Evolutionary conservation across 2,329 filamentous ascomycete genomes (phyloP).

Genomic region (Akanthomyces dipterigenus): DNA sequence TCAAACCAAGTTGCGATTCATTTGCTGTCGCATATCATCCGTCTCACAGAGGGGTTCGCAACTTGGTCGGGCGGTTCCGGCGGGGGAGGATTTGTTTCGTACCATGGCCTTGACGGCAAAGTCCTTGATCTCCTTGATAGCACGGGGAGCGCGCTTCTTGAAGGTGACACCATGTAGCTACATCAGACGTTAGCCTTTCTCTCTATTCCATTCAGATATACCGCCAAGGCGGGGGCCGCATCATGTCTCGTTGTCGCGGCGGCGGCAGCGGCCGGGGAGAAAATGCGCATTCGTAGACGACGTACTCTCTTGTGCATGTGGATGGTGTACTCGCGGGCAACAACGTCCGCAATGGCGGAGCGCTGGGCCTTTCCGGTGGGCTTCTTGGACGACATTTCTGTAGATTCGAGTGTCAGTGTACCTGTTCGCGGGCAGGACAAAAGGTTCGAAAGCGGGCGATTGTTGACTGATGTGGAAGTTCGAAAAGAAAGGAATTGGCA

Average conservation of each 20-base stretch:
- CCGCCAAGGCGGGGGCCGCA: not conserved
- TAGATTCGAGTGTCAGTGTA: slow-evolving; percentile 11
- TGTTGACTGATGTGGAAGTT: not conserved
- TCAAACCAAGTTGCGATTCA: not conserved
- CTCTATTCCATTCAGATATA: not conserved
- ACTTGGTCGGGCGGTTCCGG: not conserved
- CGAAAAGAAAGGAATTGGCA: not conserved
- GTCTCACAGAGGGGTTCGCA: not conserved
- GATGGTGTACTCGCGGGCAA: slow-evolving; percentile 99
- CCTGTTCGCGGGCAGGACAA: not conserved
- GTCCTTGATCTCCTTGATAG: slow-evolving; percentile 98
- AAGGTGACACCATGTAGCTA: slow-evolving; percentile 95
- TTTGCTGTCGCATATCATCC: not conserved
- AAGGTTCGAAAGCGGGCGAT: not conserved
- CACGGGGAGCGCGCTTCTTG: slow-evolving; percentile 98
- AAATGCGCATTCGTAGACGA: slow-evolving; percentile 14
- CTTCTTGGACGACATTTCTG: slow-evolving; percentile 39
- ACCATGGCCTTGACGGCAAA: slow-evolving; percentile 96
- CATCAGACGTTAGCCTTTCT: slow-evolving; percentile 15
- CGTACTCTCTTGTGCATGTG: slow-evolving; percentile 90
- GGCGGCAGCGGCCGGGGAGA: not conserved
- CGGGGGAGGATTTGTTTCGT: slow-evolving; percentile 35
- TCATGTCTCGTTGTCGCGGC: not conserved
- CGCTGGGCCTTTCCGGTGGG: slow-evolving; percentile 47
- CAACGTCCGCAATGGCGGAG: slow-evolving; percentile 97